These are phyloP conservation scores for Ceratobasidium papillatum DNA, from an alignment of 1,284 basidiomycete genomes.

Conservation along the genomic window DNA sequence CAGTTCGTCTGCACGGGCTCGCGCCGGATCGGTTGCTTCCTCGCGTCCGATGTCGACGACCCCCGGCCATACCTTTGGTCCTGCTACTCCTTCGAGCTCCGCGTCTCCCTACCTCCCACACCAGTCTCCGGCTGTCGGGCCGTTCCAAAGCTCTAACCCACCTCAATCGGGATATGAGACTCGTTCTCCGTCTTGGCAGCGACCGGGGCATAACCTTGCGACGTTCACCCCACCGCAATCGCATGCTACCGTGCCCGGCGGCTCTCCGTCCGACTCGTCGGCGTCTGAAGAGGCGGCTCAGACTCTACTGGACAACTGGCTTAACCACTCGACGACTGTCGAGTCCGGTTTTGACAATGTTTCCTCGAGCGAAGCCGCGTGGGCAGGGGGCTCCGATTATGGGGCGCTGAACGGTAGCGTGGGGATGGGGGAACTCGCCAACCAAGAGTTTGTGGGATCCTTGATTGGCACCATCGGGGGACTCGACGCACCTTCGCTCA, in stretches of 20 bases:
- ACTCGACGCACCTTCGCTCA: conserved; percentile 46
- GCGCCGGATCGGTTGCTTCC: conserved; percentile 34
- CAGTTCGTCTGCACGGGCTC: conserved; percentile 12
- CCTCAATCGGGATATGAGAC: conserved; percentile 22
- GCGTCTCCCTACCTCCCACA: conserved; percentile 39
- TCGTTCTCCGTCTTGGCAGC: conserved; percentile 17
- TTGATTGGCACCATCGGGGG: conserved; percentile 39
- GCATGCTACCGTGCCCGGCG: conserved; percentile 25
- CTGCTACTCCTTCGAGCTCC: conserved; percentile 33
- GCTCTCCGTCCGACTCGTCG: conserved; percentile 24
- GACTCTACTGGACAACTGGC: conserved; percentile 80
- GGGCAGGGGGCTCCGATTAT: conserved; percentile 41
- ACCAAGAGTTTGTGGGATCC: conserved; percentile 30
- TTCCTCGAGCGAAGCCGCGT: conserved; percentile 24
- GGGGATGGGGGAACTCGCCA: conserved; percentile 35
- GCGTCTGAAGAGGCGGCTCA: conserved; percentile 70
- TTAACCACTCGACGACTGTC: conserved; percentile 54
- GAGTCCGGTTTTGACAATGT: conserved; percentile 38
- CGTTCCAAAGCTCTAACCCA: conserved; percentile 13
- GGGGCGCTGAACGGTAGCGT: conserved; percentile 32
- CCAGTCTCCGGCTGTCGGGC: conserved; percentile 31
- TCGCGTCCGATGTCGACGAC: conserved; percentile 36
- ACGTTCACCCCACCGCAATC: conserved; percentile 39
- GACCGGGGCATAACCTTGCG: conserved; percentile 14
- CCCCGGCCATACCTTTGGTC: conserved; percentile 25